A percentile compares a stretch with the other conserved stretches of the same genome.
These are phyloP conservation scores for Cercospora beticola DNA, from an alignment of 2,329 filamentous ascomycete species.

Conservation along the genomic window DNA sequence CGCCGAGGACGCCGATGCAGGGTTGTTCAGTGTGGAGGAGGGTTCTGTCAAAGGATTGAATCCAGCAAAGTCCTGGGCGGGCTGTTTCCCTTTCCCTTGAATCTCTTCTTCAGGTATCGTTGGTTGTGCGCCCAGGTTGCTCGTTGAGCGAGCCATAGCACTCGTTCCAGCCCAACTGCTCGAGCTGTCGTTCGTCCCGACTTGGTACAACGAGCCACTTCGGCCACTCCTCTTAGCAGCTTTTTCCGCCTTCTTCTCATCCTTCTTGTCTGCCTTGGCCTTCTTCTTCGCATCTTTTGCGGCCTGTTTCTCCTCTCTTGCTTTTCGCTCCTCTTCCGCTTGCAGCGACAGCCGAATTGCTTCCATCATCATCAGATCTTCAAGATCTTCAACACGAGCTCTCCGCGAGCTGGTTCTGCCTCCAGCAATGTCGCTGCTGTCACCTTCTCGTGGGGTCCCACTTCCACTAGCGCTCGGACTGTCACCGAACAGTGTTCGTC, in stretches of 20 bases:
- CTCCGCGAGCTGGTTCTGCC: conserved; percentile 55
- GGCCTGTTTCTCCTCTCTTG: conserved; percentile 76
- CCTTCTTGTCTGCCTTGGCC: conserved; percentile 70
- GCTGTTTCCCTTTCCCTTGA: conserved; percentile 50
- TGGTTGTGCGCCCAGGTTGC: conserved; percentile 52
- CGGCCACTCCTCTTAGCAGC: conserved; percentile 62
- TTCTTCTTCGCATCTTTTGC: conserved; percentile 81
- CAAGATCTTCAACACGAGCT: conserved; percentile 77
- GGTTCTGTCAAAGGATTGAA: conserved; percentile 47
- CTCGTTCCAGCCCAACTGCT: conserved; percentile 36
- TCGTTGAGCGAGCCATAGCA: conserved; percentile 41
- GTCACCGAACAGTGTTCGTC: conserved; percentile 55
- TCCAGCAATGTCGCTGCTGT: conserved; percentile 39
- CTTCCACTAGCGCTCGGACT: conserved; percentile 47
- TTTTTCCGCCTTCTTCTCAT: conserved; percentile 66
- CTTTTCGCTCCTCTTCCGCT: conserved; percentile 87
- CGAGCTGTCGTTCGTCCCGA: conserved; percentile 38
- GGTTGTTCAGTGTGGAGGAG: conserved; percentile 44
- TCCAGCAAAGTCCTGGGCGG: conserved; percentile 44
- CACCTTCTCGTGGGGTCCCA: conserved; percentile 44
- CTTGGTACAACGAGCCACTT: conserved; percentile 55
- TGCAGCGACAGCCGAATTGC: conserved; percentile 89
- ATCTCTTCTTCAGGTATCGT: conserved; percentile 40
- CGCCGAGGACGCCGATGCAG: conserved; percentile 25
- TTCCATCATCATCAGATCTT: conserved; percentile 99